A percentile compares a stretch with the other conserved stretches of the same genome.
Conservation (phyloP, 129 eudicot species). For the Arctium lappa region DNA sequence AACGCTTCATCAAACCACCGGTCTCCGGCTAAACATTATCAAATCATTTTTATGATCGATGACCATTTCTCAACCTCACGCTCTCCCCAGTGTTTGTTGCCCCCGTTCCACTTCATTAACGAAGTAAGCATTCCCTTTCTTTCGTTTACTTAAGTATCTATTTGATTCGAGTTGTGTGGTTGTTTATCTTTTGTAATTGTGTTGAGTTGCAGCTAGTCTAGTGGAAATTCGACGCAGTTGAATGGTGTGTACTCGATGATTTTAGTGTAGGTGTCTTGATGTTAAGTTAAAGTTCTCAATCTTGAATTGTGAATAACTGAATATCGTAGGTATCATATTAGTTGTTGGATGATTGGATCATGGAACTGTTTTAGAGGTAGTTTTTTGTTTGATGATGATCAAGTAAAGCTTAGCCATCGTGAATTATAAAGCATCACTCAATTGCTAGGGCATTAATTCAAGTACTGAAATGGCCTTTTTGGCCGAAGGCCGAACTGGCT, state of each 20-base stretch:
- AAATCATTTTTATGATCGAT: constrained; percentile 1
- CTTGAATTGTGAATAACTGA: neutral
- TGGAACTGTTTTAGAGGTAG: constrained; percentile 13
- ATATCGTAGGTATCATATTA: neutral
- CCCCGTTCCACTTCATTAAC: constrained; percentile 19
- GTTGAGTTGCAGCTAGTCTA: constrained; percentile 8
- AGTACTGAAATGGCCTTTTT: neutral
- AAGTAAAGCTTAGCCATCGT: neutral
- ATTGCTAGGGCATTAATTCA: neutral
- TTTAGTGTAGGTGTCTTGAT: neutral
- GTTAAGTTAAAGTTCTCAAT: neutral
- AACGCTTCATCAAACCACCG: constrained; percentile 6
- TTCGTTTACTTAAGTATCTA: neutral
- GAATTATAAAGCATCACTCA: neutral
- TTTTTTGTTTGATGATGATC: constrained; percentile 8
- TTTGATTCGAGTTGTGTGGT: neutral
- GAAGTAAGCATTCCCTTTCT: constrained; percentile 3
- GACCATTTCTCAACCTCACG: constrained; percentile 42
- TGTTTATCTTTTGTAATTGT: neutral
- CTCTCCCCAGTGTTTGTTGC: constrained; percentile 31
- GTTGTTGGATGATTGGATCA: constrained; percentile 11
- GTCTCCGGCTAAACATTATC: constrained; percentile 9
- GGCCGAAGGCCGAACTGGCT: neutral
- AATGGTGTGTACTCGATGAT: neutral
- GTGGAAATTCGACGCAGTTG: constrained; percentile 6